These are phyloP conservation scores for Cucumis sativus DNA, from an alignment of 306 rosid species.

Conservation along the genomic window Cucumber_9930_V3 NC_026657.2:27638501-27639000, in stretches of 20 bases:
- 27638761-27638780: slow-evolving; percentile 27
- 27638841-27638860: slow-evolving; percentile 23
- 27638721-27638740: slow-evolving; percentile 12
- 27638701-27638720: slow-evolving; percentile 25
- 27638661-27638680: neutral
- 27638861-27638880: slow-evolving; percentile 24
- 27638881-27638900: slow-evolving; percentile 16
- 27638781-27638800: slow-evolving; percentile 27
- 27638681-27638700: slow-evolving; percentile 28
- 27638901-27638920: slow-evolving; percentile 23
- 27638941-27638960: slow-evolving; percentile 23
- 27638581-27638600: slow-evolving; percentile 27
- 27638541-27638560: slow-evolving; percentile 4
- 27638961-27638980: slow-evolving; percentile 15
- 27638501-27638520: slow-evolving; percentile 20
- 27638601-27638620: neutral
- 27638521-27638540: slow-evolving; percentile 38
- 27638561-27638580: slow-evolving; percentile 20
- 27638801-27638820: slow-evolving; percentile 9
- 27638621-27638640: slow-evolving; percentile 25
- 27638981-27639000: slow-evolving; percentile 21
- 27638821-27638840: slow-evolving; percentile 16
- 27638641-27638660: slow-evolving; percentile 25
- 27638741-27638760: neutral
- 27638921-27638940: slow-evolving; percentile 18